phyloP scores from a whole-genome alignment of 2,329 filamentous ascomycete species.

The Colletotrichum brevisporum region DNA sequence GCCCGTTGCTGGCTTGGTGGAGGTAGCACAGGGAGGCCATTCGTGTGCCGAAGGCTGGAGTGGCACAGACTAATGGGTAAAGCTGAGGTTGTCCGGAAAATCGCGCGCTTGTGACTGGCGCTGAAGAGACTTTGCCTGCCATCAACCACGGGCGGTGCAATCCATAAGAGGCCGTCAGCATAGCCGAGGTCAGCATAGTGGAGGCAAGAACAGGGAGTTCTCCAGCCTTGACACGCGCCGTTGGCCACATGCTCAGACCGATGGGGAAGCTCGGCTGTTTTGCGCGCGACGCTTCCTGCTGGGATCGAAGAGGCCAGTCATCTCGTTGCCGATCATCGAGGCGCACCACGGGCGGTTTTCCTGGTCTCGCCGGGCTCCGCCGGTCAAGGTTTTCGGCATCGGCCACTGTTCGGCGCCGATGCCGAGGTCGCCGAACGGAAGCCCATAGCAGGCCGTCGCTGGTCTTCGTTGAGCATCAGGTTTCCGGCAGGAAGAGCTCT shows the following conservation, averaged over 20 bases:
- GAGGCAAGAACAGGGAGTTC: conserved; percentile 42
- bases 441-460: conserved; percentile 36
- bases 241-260: conserved; percentile 51
- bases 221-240: conserved; percentile 44
- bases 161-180: too few species aligned
- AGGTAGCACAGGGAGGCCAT: conserved; percentile 40
- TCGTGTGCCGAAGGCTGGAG: too few species aligned
- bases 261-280: conserved; percentile 51
- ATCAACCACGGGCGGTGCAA: too few species aligned
- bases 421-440: conserved; percentile 1
- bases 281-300: conserved; percentile 43
- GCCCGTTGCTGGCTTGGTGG: conserved; percentile 48
- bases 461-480: background rate
- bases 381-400: too few species aligned
- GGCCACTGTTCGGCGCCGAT: too few species aligned
- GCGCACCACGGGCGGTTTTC: conserved; percentile 41
- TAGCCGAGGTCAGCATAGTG: too few species aligned
- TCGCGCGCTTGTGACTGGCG: conserved; percentile 40
- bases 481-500: conserved; percentile 56
- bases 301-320: conserved; percentile 43
- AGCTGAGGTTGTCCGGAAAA: conserved; percentile 50
- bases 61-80: conserved; percentile 54
- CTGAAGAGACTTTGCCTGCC: too few species aligned
- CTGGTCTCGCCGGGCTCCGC: background rate
- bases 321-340: conserved; percentile 10